Evolutionary conservation across 805 yeast species (phyloP), one percentile per base, ranked within the genome.

Genomic region (Deakozyma indianensis): DNA sequence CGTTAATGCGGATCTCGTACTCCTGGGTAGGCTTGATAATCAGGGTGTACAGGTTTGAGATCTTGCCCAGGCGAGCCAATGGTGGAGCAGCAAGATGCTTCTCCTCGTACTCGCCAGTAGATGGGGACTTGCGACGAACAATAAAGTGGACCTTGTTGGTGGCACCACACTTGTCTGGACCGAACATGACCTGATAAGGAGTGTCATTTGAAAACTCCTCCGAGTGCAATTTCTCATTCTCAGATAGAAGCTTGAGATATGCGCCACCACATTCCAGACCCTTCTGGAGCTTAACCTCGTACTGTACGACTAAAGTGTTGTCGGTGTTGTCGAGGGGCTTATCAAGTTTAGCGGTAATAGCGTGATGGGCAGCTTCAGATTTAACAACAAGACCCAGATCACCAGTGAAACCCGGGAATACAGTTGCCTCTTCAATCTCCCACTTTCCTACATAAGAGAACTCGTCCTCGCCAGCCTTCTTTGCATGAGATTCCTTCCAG

Each of bases 81-180:
- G 95, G 90, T 5, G 88, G 78, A n/a, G 68, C 61, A 18, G 63
- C 60, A 48, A 84, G 67, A 53, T 78, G 83, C 60, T 83, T 80
- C 63, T 84, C 87, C 58, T 79, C 83, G 48, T 69, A 67, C 48
- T 66, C 70, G 3, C 77, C 78, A 22, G 77, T 68, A 22, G 56
- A 49, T 41, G 77, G 78, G 59, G 74, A 72, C 54, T 70, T 68
- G 54, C 83, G 72, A 47, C 71, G 74, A 48, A 86, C 56, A 46
- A 86, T 83, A 52, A 87, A 75, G 57, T 83, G 94, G 27, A 88
- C 79, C 62, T 78, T 82, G 65, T 86, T 83, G 41, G 80, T 73
- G 45, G 77, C 58, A 2, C 94, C 95, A 65, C 96, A 88, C 60
- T 74, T 77, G 63, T 88, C 96, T 41, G 96, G 96, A 20, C 96